phyloP scores from a whole-genome alignment of 495 filamentous ascomycete species.

The Tuber indicum region DNA sequence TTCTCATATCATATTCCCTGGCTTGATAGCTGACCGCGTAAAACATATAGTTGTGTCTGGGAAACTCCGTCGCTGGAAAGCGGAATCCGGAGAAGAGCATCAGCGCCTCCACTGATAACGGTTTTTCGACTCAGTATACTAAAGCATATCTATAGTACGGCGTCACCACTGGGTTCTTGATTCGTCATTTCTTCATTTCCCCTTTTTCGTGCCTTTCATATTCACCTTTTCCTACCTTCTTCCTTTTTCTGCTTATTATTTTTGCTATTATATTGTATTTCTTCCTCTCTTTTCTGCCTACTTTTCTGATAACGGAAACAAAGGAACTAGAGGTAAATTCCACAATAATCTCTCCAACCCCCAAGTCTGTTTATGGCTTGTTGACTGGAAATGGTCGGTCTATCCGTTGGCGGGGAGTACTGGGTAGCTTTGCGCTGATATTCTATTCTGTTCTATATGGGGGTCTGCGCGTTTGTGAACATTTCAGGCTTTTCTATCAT shows the following conservation, averaged over 20 bases:
- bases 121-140: not conserved
- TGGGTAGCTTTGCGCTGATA: not conserved
- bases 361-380: not conserved
- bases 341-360: not conserved
- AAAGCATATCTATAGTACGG: not conserved
- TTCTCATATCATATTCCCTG: not conserved
- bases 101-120: not conserved
- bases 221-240: not conserved
- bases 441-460: not conserved
- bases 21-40: not conserved
- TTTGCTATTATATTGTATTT: not conserved
- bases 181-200: not conserved
- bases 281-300: not conserved
- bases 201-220: not conserved
- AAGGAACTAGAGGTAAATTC: not conserved
- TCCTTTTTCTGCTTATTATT: not conserved
- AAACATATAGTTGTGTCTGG: not conserved
- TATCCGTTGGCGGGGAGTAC: not conserved
- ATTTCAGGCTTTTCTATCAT: conserved; percentile 6
- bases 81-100: not conserved
- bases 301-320: not conserved
- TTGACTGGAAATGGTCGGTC: not conserved
- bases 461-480: conserved; percentile 9
- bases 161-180: not conserved
- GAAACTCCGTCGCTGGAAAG: not conserved